Conservation (phyloP, 1,139 yeast species). For the Candida albicans region DNA sequence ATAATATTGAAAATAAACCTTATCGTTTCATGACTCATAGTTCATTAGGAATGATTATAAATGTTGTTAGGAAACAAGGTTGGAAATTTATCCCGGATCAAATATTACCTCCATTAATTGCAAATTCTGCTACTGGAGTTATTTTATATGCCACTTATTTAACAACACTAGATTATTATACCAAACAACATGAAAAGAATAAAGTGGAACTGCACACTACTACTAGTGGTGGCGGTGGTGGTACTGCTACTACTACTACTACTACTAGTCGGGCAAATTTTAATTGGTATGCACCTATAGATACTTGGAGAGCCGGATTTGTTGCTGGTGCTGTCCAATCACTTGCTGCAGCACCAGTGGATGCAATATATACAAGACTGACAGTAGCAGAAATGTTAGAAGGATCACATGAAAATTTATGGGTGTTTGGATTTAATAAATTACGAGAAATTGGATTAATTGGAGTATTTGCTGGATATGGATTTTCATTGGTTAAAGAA, state of each 20-base stretch:
- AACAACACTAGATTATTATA: conserved; percentile 42
- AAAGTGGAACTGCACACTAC: not conserved
- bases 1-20: conserved; percentile 54
- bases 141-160: conserved; percentile 82
- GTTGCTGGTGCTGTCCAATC: conserved; percentile 86
- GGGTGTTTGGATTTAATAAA: conserved; percentile 74
- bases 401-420: conserved; percentile 68
- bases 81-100: conserved; percentile 87
- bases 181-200: conserved; percentile 11
- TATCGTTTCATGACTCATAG: conserved; percentile 75
- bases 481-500: conserved; percentile 74
- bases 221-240: conserved; percentile 5
- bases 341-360: conserved; percentile 91
- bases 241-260: conserved; percentile 5
- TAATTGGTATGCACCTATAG: conserved; percentile 36
- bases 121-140: conserved; percentile 85
- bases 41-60: conserved; percentile 66
- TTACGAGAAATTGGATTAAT: conserved; percentile 71
- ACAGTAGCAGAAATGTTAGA: conserved; percentile 69
- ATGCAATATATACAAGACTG: conserved; percentile 84
- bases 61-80: conserved; percentile 75
- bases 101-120: conserved; percentile 80
- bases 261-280: conserved; percentile 4
- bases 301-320: conserved; percentile 79
- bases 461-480: conserved; percentile 90